phyloP scores from a whole-genome alignment of 768 basidiomycete species.

The Mycena galopus region DNA sequence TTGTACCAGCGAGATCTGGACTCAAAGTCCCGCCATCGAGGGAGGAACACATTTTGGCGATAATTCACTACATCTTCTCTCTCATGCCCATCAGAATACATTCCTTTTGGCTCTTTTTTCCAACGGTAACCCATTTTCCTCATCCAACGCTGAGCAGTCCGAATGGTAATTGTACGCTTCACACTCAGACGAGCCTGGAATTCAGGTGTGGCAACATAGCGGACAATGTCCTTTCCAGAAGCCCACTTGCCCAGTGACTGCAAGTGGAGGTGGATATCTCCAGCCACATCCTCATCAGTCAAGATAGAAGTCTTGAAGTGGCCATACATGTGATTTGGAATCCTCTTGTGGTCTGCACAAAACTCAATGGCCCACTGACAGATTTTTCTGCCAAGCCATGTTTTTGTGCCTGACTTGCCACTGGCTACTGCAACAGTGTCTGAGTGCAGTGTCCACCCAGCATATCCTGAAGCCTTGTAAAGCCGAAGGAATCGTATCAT shows the following conservation, averaged over 20 bases:
- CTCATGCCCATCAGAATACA: slow-evolving; percentile 11
- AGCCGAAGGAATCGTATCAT: slow-evolving; percentile 12
- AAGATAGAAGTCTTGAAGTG: slow-evolving; percentile 15
- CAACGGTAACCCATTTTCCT: slow-evolving; percentile 10
- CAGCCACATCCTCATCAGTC: slow-evolving; percentile 32
- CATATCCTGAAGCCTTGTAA: slow-evolving; percentile 4
- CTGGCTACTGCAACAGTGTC: neutral
- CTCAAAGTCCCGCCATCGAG: slow-evolving; percentile 22
- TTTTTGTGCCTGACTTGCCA: neutral
- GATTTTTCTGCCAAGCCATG: slow-evolving; percentile 4
- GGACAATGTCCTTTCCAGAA: slow-evolving; percentile 34
- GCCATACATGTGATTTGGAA: slow-evolving; percentile 10
- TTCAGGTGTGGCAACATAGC: slow-evolving; percentile 27
- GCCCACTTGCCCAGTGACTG: slow-evolving; percentile 37
- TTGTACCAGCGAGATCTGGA: slow-evolving; percentile 4
- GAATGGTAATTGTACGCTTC: slow-evolving; percentile 33
- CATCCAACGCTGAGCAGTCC: slow-evolving; percentile 14
- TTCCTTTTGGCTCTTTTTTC: slow-evolving; percentile 10
- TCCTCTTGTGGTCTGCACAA: slow-evolving; percentile 2
- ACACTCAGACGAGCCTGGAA: slow-evolving; percentile 30
- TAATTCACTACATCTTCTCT: slow-evolving; percentile 20
- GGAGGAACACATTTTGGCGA: slow-evolving; percentile 39
- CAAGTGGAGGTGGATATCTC: slow-evolving; percentile 34
- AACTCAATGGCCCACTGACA: slow-evolving; percentile 3
- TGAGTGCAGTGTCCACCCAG: slow-evolving; percentile 18